phyloP scores from a whole-genome alignment of 2,329 filamentous ascomycete species.

The Neofusicoccum sp. region DNA sequence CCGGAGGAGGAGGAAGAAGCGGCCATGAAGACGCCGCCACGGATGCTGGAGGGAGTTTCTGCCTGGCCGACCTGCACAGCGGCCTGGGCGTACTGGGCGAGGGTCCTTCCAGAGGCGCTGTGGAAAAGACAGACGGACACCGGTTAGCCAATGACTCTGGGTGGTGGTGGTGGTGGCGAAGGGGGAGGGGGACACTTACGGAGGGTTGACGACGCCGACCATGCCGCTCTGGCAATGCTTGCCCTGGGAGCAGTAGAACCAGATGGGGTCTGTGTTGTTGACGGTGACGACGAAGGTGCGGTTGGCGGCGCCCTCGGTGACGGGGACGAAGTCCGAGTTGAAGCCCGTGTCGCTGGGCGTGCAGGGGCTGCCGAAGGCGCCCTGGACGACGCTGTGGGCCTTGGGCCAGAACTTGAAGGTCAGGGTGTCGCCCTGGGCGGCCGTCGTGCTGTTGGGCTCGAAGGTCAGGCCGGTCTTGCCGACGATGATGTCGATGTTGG shows the following conservation, averaged over 20 bases:
- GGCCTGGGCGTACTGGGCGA: slow-evolving; percentile 26
- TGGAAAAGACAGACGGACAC: not conserved
- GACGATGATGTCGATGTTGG: slow-evolving; percentile 34
- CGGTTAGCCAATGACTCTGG: not conserved
- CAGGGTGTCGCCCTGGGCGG: slow-evolving; percentile 37
- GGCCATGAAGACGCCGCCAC: slow-evolving; percentile 25
- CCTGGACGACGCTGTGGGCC: slow-evolving; percentile 40
- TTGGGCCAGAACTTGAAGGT: slow-evolving; percentile 40
- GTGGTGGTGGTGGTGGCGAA: no score
- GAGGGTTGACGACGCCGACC: slow-evolving; percentile 41
- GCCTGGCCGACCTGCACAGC: slow-evolving; percentile 24
- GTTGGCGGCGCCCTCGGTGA: slow-evolving; percentile 26
- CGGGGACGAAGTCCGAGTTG: slow-evolving; percentile 38
- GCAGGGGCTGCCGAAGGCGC: slow-evolving; percentile 35
- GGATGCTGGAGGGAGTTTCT: slow-evolving; percentile 25
- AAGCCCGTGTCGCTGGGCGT: slow-evolving; percentile 33
- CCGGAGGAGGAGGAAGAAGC: slow-evolving; percentile 18
- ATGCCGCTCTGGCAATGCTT: slow-evolving; percentile 40
- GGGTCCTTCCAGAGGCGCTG: slow-evolving; percentile 13
- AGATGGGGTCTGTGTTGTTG: slow-evolving; percentile 37
- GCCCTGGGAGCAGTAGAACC: slow-evolving; percentile 42
- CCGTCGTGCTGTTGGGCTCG: slow-evolving; percentile 34
- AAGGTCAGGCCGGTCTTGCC: slow-evolving; percentile 32
- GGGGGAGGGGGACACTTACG: slow-evolving; percentile 26
- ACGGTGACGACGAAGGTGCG: slow-evolving; percentile 34